Percentiles rank a stretch among this genome's conserved stretches.
phyloP scores from a whole-genome alignment of 2,329 filamentous ascomycete species.

The Hirsutella minnesotensis region DNA sequence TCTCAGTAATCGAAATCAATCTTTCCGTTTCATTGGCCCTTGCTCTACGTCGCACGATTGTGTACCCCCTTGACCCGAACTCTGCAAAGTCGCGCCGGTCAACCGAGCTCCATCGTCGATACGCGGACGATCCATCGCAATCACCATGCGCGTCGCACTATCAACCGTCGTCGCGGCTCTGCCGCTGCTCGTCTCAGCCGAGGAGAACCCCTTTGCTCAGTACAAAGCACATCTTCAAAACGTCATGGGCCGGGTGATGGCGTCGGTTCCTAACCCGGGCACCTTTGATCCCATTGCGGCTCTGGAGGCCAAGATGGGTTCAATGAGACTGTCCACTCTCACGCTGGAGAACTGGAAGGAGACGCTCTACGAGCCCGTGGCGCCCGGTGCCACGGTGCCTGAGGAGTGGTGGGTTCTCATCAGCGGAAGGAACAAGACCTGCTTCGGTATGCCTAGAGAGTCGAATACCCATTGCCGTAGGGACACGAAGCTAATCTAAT shows the following conservation, averaged over 20 bases:
- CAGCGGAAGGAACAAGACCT: constrained; percentile 68
- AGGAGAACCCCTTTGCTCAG: constrained; percentile 38
- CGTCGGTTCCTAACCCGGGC: constrained; percentile 38
- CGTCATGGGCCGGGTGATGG: constrained; percentile 48
- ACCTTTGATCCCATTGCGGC: constrained; percentile 28
- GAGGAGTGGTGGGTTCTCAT: constrained; percentile 69
- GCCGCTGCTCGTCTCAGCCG: constrained; percentile 42
- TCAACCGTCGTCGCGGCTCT: constrained; percentile 38
- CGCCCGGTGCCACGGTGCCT: constrained; percentile 45
- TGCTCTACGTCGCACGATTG: too few relatives aligned
- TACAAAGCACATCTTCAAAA: constrained; percentile 53
- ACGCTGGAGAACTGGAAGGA: constrained; percentile 61
- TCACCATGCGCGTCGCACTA: constrained; percentile 47
- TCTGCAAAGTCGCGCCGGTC: too few relatives aligned
- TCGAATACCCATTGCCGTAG: background rate
- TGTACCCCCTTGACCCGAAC: too few relatives aligned
- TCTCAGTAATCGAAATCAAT: too few relatives aligned
- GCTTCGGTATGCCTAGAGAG: constrained; percentile 39
- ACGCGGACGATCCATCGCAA: background rate
- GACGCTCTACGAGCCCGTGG: constrained; percentile 50
- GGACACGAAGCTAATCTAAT: background rate
- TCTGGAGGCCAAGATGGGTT: constrained; percentile 25
- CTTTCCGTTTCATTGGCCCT: too few relatives aligned
- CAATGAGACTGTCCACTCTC: constrained; percentile 36
- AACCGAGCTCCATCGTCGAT: too few relatives aligned